Evolutionary conservation across 176 grass and related monocot genomes (phyloP), one percentile per base, ranked within the genome.

Genomic region (Dendrocalamus sinicus): DNA sequence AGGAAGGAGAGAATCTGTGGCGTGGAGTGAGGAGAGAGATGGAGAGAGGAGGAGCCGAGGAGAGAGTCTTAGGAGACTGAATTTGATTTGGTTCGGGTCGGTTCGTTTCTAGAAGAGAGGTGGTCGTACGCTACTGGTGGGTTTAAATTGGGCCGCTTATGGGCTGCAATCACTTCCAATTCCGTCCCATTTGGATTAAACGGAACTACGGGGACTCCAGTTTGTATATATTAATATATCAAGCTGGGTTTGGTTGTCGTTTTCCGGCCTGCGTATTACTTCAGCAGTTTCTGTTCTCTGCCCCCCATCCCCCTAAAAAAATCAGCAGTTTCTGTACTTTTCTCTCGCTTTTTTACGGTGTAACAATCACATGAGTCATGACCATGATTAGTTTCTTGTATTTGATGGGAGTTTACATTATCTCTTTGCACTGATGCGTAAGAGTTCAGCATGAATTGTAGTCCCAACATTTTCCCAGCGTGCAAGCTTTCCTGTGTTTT

Each of bases 1-100:
- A 26, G 70, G 8, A 1, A 30, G 28, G 28, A 15, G 14, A 32
- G 16, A 58, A 94, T 87, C 86, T 89, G 87, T 75, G 46, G 83
- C 89, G 75, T 60, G 72, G 15, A 53, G 64, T 37, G 22, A 45
- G 71, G 74, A 13, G 22, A 37, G 55, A 50, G 65, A 12, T 20
- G 5, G 16, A 7, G 19, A 16, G 9, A 12, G 20, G 12, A 23
- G 8, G 48, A 11, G 22, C 5, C 17, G 44, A 16, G 62, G 9
- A 61, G 72, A 87, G 71, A 72, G 51, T 17, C 86, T 81, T 0
- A 63, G 67, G 24, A 23, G 14, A 40, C 53, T 65, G 87, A 69
- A 47, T 76, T 84, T 81, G 50, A 57, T 84, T 84, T 76, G 10
- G 71, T 85, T 84, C 70, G 43, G 7, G 20, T 70, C 12, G 61